A percentile compares a stretch with the other conserved stretches of the same genome.
Evolutionary conservation across 2,329 filamentous ascomycete species (phyloP).

Genomic region (Fusarium sp.): DNA sequence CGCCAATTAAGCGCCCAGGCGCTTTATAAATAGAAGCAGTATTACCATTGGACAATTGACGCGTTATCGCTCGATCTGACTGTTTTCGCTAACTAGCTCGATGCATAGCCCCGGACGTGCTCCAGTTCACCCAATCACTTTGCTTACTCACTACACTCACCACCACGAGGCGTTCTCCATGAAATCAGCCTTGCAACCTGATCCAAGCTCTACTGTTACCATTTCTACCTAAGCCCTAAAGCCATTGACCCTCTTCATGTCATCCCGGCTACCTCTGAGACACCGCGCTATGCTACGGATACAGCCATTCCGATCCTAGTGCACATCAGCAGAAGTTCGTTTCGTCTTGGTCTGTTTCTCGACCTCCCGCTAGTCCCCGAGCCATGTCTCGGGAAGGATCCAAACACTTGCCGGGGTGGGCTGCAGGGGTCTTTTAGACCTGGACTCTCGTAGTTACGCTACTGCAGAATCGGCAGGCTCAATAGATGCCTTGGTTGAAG

Average conservation of each 20-base stretch:
- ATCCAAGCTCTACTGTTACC: slow-evolving; percentile 1
- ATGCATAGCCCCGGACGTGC: slow-evolving; percentile 36
- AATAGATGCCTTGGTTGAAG: slow-evolving; percentile 13
- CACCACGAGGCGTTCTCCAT: slow-evolving; percentile 34
- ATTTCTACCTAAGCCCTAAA: slow-evolving; percentile 12
- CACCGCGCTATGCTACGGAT: slow-evolving; percentile 10
- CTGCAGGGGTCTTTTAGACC: slow-evolving; percentile 4
- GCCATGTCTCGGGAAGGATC: slow-evolving; percentile 40
- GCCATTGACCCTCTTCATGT: slow-evolving; percentile 21
- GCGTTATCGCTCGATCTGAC: slow-evolving; percentile 39
- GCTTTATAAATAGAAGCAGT: slow-evolving; percentile 44
- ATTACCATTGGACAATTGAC: slow-evolving; percentile 37
- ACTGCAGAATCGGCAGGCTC: slow-evolving; percentile 19
- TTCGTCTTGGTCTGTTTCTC: slow-evolving; percentile 17
- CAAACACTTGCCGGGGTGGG: not conserved
- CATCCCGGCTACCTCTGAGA: slow-evolving; percentile 37
- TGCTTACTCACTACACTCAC: slow-evolving; percentile 17
- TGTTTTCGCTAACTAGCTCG: slow-evolving; percentile 27
- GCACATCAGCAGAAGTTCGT: slow-evolving; percentile 1
- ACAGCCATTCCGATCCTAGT: slow-evolving; percentile 22
- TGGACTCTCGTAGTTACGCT: slow-evolving; percentile 8
- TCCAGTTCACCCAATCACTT: slow-evolving; percentile 30
- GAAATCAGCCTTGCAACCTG: slow-evolving; percentile 42
- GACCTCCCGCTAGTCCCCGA: not conserved
- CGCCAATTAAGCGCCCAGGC: slow-evolving; percentile 44